These are phyloP conservation scores for Circinella minor DNA, from an alignment of 371 early-diverging fungal species.

Conservation along the genomic window DNA sequence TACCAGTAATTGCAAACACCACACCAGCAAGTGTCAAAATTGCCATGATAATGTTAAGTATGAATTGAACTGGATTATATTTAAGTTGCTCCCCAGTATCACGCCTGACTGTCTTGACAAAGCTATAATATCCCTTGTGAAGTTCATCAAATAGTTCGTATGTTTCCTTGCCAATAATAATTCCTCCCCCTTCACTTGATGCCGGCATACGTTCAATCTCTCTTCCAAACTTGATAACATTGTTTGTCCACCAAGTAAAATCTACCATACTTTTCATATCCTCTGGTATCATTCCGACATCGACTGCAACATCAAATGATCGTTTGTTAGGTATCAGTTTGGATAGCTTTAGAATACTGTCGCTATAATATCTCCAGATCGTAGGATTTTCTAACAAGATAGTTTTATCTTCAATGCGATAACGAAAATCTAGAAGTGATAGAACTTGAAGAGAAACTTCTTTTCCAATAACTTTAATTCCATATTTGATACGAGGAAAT, in stretches of 20 bases:
- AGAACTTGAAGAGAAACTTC: conserved; percentile 16
- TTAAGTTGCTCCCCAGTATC: conserved; percentile 17
- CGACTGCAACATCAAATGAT: conserved; percentile 18
- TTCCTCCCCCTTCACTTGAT: background rate
- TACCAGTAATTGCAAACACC: conserved; percentile 13
- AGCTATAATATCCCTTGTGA: conserved; percentile 9
- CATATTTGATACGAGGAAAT: conserved; percentile 13
- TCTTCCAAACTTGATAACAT: conserved; percentile 17
- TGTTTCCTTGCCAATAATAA: conserved; percentile 11
- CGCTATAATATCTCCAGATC: conserved; percentile 12
- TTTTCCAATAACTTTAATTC: conserved; percentile 17
- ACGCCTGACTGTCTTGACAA: conserved; percentile 12
- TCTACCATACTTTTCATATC: conserved; percentile 16
- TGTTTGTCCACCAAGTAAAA: conserved; percentile 21
- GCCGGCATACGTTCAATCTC: background rate
- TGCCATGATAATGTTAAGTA: conserved; percentile 12
- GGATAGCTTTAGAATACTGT: conserved; percentile 17
- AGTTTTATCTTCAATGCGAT: conserved; percentile 6
- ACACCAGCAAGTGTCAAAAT: conserved; percentile 10
- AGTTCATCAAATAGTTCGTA: conserved; percentile 9
- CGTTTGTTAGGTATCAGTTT: conserved; percentile 19
- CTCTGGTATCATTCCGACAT: conserved; percentile 21
- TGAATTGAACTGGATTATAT: conserved; percentile 19
- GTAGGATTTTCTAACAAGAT: background rate
- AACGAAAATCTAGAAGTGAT: conserved; percentile 15